Conservation (phyloP, 2,329 filamentous ascomycete genomes). For the Sporothrix globosa region DNA sequence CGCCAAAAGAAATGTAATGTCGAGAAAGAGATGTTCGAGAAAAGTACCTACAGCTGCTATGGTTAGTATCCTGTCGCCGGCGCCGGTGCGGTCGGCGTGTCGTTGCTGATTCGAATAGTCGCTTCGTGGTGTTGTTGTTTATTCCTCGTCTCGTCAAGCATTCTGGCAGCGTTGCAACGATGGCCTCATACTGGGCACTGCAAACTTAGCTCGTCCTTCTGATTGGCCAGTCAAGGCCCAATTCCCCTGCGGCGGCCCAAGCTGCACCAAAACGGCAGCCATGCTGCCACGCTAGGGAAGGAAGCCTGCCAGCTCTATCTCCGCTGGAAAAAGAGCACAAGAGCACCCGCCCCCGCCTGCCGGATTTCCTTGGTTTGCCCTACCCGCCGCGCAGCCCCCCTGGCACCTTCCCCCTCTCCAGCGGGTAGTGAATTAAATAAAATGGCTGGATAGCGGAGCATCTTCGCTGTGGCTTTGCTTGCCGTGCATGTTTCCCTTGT, state of each 20-base stretch:
- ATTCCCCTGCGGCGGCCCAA: background rate
- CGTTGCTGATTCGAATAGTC: conserved; percentile 8
- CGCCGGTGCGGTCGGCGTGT: conserved; percentile 24
- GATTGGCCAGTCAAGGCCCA: conserved; percentile 1
- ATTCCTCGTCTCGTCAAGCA: conserved; percentile 2
- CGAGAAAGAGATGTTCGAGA: background rate
- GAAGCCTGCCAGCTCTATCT: background rate
- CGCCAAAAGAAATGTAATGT: background rate
- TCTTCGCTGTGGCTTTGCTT: conserved; percentile 14
- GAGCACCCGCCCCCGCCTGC: conserved; percentile 11
- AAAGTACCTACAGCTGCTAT: conserved; percentile 15
- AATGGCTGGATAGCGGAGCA: conserved; percentile 13
- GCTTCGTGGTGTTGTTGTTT: conserved; percentile 28
- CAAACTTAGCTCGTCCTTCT: background rate
- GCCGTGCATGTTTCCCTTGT: conserved; percentile 16
- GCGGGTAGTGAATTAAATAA: conserved; percentile 11
- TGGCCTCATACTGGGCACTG: background rate
- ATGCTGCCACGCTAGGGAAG: background rate
- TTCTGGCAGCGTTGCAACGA: background rate
- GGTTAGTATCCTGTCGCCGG: conserved; percentile 29
- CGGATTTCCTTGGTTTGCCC: conserved; percentile 15
- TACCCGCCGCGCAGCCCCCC: background rate
- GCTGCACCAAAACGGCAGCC: conserved; percentile 13
- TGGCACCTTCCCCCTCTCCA: background rate
- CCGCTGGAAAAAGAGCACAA: background rate